Evolutionary conservation across 805 yeast genomes (phyloP).

Genomic region (Peterozyma toletana): DNA sequence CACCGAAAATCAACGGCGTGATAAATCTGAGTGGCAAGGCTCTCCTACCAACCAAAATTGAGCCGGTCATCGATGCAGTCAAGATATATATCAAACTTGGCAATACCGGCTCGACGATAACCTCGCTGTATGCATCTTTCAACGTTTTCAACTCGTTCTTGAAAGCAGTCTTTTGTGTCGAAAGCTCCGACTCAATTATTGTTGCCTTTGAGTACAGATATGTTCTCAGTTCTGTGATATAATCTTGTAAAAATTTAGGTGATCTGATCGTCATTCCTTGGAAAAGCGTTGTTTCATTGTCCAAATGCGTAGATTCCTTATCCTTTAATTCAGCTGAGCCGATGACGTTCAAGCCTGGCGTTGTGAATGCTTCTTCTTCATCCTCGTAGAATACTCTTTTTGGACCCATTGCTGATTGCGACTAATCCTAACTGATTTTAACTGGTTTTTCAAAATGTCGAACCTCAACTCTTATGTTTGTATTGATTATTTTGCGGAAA

Average conservation of each 20-base stretch:
- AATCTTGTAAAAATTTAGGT: conserved; percentile 37
- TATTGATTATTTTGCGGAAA: too few species aligned
- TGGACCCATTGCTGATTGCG: conserved; percentile 7
- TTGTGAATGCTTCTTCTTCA: conserved; percentile 37
- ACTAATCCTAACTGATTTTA: too few species aligned
- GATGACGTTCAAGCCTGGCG: conserved; percentile 38
- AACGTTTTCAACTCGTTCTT: conserved; percentile 31
- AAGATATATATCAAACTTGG: conserved; percentile 49
- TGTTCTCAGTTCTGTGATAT: conserved; percentile 30
- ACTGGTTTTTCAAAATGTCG: too few species aligned
- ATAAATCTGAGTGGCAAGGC: conserved; percentile 41
- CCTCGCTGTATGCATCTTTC: conserved; percentile 20
- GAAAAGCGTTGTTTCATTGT: conserved; percentile 28
- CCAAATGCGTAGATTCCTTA: conserved; percentile 26
- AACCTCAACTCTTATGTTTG: too few species aligned
- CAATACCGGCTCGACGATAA: conserved; percentile 45
- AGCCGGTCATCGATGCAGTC: conserved; percentile 49
- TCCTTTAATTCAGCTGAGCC: conserved; percentile 28
- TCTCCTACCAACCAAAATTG: conserved; percentile 42
- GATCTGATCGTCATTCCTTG: conserved; percentile 51
- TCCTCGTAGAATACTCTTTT: conserved; percentile 45
- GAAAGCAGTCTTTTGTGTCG: conserved; percentile 39
- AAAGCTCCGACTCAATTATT: conserved; percentile 32
- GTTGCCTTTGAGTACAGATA: conserved; percentile 30
- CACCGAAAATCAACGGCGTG: conserved; percentile 44